These are phyloP conservation scores for Chrysopogon serrulatus DNA, from an alignment of 176 grass and related monocot genomes.

Conservation along the genomic window DNA sequence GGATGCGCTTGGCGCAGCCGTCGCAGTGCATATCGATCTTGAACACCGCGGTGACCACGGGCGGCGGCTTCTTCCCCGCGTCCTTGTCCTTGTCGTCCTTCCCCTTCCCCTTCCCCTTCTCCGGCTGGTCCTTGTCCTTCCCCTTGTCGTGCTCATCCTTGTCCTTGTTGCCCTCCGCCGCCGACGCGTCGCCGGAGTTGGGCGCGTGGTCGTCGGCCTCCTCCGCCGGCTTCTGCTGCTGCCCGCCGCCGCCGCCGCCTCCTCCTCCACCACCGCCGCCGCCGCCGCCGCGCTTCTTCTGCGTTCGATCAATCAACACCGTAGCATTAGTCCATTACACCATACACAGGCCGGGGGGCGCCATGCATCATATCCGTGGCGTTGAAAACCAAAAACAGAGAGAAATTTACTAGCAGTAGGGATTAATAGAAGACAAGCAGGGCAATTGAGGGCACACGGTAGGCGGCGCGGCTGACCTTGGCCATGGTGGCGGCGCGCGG, in stretches of 20 bases:
- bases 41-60: conserved; percentile 50
- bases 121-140: neutral
- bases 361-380: too few species aligned
- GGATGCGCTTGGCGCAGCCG: conserved; percentile 62
- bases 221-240: neutral
- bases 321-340: neutral
- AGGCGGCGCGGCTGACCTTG: neutral
- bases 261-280: neutral
- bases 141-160: neutral
- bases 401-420: too few species aligned
- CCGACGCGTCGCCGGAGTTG: neutral
- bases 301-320: conserved; percentile 9
- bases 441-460: neutral
- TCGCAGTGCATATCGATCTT: conserved; percentile 89
- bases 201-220: neutral
- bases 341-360: neutral
- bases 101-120: neutral
- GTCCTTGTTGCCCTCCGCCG: conserved; percentile 1
- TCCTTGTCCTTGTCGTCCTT: neutral
- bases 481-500: neutral
- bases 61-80: neutral
- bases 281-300: conserved; percentile 45
- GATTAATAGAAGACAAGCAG: too few species aligned
- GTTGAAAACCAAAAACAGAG: too few species aligned
- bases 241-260: neutral